Conservation (phyloP, 1,139 yeast species). For the Geotrichum candidum region DNA sequence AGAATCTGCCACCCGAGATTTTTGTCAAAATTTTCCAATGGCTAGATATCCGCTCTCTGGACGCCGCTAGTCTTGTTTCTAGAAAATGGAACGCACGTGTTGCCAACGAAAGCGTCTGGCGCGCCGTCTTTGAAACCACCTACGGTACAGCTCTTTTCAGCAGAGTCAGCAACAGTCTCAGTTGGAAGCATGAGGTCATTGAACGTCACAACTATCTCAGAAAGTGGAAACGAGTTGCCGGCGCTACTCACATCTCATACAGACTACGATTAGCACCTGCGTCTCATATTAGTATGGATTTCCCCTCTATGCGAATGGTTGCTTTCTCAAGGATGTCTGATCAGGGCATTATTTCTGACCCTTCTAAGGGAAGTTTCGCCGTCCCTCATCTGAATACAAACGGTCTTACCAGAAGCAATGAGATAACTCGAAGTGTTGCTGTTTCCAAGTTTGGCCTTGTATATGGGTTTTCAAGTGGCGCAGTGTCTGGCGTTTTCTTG, state of each 20-base stretch:
- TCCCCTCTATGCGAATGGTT: conserved; percentile 27
- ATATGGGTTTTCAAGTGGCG: conserved; percentile 30
- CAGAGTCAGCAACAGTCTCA: conserved; percentile 26
- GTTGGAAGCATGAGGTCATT: conserved; percentile 33
- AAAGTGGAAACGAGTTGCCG: conserved; percentile 29
- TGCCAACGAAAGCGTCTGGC: conserved; percentile 34
- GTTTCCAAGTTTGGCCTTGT: conserved; percentile 34
- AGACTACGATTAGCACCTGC: conserved; percentile 26
- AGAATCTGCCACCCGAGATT: conserved; percentile 36
- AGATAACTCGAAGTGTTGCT: conserved; percentile 20
- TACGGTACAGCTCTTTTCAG: conserved; percentile 26
- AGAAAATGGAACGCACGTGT: conserved; percentile 30
- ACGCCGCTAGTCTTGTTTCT: conserved; percentile 32
- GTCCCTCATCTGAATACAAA: conserved; percentile 29
- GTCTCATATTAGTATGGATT: conserved; percentile 28
- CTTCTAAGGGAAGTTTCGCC: conserved; percentile 33
- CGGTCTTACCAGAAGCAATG: conserved; percentile 1
- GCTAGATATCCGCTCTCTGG: conserved; percentile 31
- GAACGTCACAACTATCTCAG: conserved; percentile 28
- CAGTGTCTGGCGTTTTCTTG: conserved; percentile 26
- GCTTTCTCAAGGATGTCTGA: conserved; percentile 28
- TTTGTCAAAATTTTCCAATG: conserved; percentile 30
- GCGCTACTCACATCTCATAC: conserved; percentile 29
- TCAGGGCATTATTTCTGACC: conserved; percentile 32
- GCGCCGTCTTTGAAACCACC: conserved; percentile 25